Conservation (phyloP, 2,329 filamentous ascomycete genomes). For the Colletotrichum sp. region DNA sequence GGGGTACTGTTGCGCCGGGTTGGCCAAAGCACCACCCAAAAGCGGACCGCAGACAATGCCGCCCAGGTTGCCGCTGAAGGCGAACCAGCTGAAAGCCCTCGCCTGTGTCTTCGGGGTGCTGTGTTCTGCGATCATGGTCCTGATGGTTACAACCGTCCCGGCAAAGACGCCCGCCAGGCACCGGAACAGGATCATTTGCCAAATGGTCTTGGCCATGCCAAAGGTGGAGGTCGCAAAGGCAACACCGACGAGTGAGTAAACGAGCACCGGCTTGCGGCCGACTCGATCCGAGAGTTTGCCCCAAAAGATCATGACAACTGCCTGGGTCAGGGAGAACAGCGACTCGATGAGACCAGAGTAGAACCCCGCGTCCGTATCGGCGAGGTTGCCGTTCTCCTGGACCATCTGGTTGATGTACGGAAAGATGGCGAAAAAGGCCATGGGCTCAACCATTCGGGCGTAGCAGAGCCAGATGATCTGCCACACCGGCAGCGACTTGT, state of each 20-base stretch:
- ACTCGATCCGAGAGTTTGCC: conserved; percentile 66
- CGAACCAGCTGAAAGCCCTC: conserved; percentile 76
- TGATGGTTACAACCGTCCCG: conserved; percentile 74
- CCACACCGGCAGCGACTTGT: conserved; percentile 2
- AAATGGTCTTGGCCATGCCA: conserved; percentile 68
- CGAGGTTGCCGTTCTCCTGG: conserved; percentile 64
- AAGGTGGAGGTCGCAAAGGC: conserved; percentile 67
- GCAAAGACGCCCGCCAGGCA: conserved; percentile 76
- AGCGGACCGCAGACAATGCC: conserved; percentile 70
- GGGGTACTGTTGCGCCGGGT: conserved; percentile 70
- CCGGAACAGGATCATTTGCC: conserved; percentile 76
- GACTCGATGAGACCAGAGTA: conserved; percentile 79
- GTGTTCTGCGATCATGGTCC: conserved; percentile 79
- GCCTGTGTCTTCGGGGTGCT: conserved; percentile 75
- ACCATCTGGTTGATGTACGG: conserved; percentile 84
- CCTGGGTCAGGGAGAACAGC: conserved; percentile 77
- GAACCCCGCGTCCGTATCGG: conserved; percentile 74
- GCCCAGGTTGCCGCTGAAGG: conserved; percentile 74
- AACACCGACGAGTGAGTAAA: conserved; percentile 70
- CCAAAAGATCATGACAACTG: conserved; percentile 79
- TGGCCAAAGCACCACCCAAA: conserved; percentile 71
- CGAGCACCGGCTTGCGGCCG: conserved; percentile 75
- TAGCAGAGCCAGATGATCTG: conserved; percentile 79
- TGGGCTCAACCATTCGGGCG: conserved; percentile 73
- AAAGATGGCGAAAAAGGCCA: conserved; percentile 85